These are phyloP conservation scores for Alternaria burnsii DNA, from an alignment of 2,329 filamentous ascomycete genomes.

Conservation along the genomic window DNA sequence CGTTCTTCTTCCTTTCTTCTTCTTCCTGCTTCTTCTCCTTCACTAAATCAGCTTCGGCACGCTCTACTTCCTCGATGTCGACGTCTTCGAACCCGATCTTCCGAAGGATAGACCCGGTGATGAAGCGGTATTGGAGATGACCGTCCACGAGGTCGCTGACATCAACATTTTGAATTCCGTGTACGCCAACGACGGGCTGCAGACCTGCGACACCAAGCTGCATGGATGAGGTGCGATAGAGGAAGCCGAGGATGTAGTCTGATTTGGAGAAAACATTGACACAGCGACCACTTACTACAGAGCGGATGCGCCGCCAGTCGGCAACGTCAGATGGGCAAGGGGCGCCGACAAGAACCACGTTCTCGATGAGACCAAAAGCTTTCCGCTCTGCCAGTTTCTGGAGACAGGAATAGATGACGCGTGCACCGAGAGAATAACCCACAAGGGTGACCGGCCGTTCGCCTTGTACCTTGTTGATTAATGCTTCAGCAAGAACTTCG, in stretches of 20 bases:
- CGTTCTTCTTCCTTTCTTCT: constrained; percentile 44
- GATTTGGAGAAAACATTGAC: constrained; percentile 90
- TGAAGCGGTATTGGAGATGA: constrained; percentile 60
- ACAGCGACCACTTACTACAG: constrained; percentile 80
- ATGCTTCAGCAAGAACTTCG: constrained; percentile 78
- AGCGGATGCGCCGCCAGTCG: constrained; percentile 79
- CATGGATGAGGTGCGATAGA: constrained; percentile 85
- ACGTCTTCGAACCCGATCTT: constrained; percentile 64
- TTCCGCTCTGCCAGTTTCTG: constrained; percentile 77
- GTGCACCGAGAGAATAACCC: constrained; percentile 82
- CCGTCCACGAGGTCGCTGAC: constrained; percentile 61
- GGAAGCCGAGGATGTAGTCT: constrained; percentile 85
- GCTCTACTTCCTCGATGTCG: constrained; percentile 56
- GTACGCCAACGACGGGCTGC: constrained; percentile 73
- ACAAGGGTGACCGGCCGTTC: constrained; percentile 82
- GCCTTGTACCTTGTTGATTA: constrained; percentile 83
- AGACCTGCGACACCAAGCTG: constrained; percentile 86
- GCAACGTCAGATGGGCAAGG: constrained; percentile 75
- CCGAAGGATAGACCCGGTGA: constrained; percentile 61
- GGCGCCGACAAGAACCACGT: constrained; percentile 81
- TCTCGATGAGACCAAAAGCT: constrained; percentile 85
- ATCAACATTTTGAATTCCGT: constrained; percentile 69
- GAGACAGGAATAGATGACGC: constrained; percentile 84
- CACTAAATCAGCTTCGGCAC: constrained; percentile 55
- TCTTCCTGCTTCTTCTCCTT: constrained; percentile 56